phyloP scores from a whole-genome alignment of 805 yeast genomes.

The Saturnispora bothae region DNA sequence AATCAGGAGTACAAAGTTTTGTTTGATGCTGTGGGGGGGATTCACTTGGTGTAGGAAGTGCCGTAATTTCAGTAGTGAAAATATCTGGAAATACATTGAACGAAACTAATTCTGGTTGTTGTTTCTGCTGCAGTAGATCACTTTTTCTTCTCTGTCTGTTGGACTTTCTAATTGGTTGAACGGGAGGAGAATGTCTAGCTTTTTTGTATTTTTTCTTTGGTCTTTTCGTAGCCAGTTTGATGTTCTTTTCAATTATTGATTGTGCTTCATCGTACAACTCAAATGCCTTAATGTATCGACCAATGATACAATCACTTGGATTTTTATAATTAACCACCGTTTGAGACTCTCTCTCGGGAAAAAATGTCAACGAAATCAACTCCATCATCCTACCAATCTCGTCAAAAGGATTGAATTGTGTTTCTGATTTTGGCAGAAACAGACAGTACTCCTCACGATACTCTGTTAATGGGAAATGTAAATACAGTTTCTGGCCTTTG shows the following conservation, averaged over 20 bases:
- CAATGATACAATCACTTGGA: conserved; percentile 31
- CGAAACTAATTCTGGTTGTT: not conserved
- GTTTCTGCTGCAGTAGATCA: too few species aligned
- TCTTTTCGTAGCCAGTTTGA: conserved; percentile 3
- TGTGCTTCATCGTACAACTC: conserved; percentile 22
- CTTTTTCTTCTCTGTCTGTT: too few species aligned
- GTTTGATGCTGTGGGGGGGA: not conserved
- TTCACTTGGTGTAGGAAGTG: not conserved
- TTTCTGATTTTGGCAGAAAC: conserved; percentile 42
- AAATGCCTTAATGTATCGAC: conserved; percentile 28
- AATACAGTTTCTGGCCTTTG: conserved; percentile 18
- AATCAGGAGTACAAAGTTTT: not conserved
- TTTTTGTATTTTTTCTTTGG: not conserved
- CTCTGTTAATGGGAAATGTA: conserved; percentile 32
- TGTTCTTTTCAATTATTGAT: conserved; percentile 17
- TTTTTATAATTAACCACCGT: conserved; percentile 27
- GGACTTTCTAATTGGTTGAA: too few species aligned
- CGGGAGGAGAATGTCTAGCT: not conserved
- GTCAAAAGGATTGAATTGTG: conserved; percentile 47
- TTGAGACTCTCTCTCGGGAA: conserved; percentile 28
- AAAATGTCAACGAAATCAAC: conserved; percentile 28
- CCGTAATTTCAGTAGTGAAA: not conserved
- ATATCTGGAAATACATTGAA: not conserved
- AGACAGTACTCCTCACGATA: conserved; percentile 41
- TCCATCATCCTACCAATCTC: conserved; percentile 49